Base-by-base conservation (phyloP, 768 basidiomycete genomes). In the Termitomyces sp. region DNA sequence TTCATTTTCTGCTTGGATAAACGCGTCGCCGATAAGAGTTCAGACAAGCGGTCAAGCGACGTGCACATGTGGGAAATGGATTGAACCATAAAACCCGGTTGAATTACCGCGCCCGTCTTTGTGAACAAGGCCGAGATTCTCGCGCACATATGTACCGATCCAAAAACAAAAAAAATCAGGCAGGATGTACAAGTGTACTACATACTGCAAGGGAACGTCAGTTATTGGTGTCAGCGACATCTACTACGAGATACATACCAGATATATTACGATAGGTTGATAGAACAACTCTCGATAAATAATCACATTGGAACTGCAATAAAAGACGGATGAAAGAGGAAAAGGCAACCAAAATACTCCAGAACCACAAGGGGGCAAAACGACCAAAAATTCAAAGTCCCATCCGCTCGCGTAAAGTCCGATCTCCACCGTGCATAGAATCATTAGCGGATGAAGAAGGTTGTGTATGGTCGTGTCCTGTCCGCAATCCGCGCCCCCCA, bases 321-420 rank as follows among this genome's bases (percentile, higher is more conserved):
- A 8, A 27, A 32, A 13, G 47, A 32, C 31, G 12, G 31, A 12
- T n/a, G 26, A 31, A 27, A 20, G 47, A 26, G 2, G 12, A 29
- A 20, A 54, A 22, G 29, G 27, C 32, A 31, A 18, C 14, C 37
- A 43, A 50, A 27, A 39, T 29, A 32, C 5, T 37, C 37, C 5
- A 24, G 10, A 22, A 48, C n/a, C n/a, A n/a, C 41, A 31, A n/a
- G 13, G 29, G n/a, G 54, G 44, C 22, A 31, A 56, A 59, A 46
- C 34, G 47, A 53, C 31, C 58, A 20, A 36, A 24, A 42, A 41
- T 64, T 80, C 72, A 89, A 43, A 90, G 78, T 70, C 90, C 90
- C 86, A 92, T 81, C 67, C 90, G 76, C 72, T 92, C 88, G 70
- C 86, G 87, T 77, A 92, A 84, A 77, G 90, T 89, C 82, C 90